Evolutionary conservation across 768 basidiomycete genomes (phyloP), one percentile per base, ranked within the genome.

Genomic region (Agaricus bisporus): DNA sequence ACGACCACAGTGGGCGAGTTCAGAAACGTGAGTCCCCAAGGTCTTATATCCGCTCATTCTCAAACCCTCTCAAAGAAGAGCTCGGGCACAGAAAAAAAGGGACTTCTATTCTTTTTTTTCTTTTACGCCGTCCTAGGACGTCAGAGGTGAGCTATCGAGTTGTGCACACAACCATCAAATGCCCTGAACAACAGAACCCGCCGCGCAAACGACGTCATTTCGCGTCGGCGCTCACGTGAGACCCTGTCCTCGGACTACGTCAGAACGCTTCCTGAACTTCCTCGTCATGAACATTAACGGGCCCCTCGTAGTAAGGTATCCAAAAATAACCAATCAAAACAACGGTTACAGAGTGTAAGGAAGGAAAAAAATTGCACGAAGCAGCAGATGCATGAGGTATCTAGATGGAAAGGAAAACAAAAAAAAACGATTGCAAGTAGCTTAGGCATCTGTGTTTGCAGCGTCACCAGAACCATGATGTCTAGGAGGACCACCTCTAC

Each of bases 401-500:
- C 4, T 46, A 22, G 44, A 46, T 25, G 8, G 38, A 15, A 39
- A n/a, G 3, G 9, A 10, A 36, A 39, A n/a, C n/a, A n/a, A 12
- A 39, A 2, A n/a, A 39, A 39, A 39, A 12, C 8, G 7, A 39
- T 20, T 9, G 8, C 35, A 15, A 26, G n/a, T 28, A 14, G 20
- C 43, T 52, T 43, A 54, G 20, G 45, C 37, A 41, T 54, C 51
- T n/a, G 43, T 44, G 26, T 36, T 20, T 20, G 42, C 35, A 17
- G 52, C 37, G 10, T 47, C 45, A 47, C 45, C 52, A 18, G 46
- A 29, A 22, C 37, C 29, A 12, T 52, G 44, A 15, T 47, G 39
- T 41, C 45, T 54, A 6, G 35, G 20, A 11, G 56, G 51, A 12
- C 59, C 60, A 25, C 54, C 48, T 3, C 71, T 70, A 49, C 71